phyloP scores from a whole-genome alignment of 1,284 basidiomycete species.

The Tilletia walkeri region DNA sequence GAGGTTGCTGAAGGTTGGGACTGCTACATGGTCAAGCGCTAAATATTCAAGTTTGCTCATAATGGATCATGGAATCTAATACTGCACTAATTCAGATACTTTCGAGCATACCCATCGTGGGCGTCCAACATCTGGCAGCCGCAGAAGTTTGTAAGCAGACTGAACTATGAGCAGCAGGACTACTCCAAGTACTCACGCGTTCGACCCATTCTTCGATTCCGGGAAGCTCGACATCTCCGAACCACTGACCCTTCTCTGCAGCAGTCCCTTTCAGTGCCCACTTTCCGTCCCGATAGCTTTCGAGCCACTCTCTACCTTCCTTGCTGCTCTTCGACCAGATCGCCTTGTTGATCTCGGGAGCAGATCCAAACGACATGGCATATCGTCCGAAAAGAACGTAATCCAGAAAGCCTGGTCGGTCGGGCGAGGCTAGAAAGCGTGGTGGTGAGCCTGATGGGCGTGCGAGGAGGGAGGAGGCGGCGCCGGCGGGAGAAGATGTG shows the following conservation, averaged over 20 bases:
- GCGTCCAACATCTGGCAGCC: constrained; percentile 7
- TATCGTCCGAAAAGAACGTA: constrained; percentile 11
- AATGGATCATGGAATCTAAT: no score
- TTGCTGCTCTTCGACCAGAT: background rate
- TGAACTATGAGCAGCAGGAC: no score
- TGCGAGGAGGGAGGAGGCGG: background rate
- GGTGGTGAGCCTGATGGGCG: background rate
- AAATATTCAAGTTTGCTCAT: no score
- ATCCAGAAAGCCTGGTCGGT: constrained; percentile 7
- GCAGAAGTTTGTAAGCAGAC: background rate
- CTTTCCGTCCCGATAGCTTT: background rate
- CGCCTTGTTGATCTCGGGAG: constrained; percentile 9
- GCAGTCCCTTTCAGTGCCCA: background rate
- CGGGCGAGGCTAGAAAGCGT: background rate
- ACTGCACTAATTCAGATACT: background rate
- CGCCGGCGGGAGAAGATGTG: background rate
- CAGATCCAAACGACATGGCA: background rate
- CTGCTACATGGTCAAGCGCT: no score
- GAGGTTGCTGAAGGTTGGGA: no score
- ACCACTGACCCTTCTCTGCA: background rate
- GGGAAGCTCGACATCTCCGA: constrained; percentile 2
- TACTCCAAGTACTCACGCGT: background rate
- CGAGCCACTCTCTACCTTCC: background rate
- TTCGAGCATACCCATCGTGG: constrained; percentile 2
- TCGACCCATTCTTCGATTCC: constrained; percentile 12